These are phyloP conservation scores for Cerrena zonata DNA, from an alignment of 1,284 basidiomycete species.

Conservation along the genomic window DNA sequence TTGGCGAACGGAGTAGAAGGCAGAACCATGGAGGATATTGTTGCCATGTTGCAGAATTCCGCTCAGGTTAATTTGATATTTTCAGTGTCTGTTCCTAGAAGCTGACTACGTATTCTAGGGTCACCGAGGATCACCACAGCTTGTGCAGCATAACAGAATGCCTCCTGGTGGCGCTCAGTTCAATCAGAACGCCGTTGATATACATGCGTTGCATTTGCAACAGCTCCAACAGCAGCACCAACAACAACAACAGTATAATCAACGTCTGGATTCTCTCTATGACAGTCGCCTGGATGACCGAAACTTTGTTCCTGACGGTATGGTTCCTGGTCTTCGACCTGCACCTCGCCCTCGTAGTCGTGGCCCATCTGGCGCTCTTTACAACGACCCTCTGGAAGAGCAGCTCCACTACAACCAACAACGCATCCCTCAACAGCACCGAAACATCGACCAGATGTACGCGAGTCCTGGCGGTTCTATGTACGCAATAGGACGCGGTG, in stretches of 20 bases:
- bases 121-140: slow-evolving; percentile 27
- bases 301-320: slow-evolving; percentile 73
- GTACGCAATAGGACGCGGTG: slow-evolving; percentile 37
- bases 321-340: slow-evolving; percentile 75
- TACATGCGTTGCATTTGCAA: slow-evolving; percentile 29
- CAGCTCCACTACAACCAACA: slow-evolving; percentile 53
- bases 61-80: slow-evolving; percentile 42
- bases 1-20: slow-evolving; percentile 38
- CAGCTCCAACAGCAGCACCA: slow-evolving; percentile 41
- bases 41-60: slow-evolving; percentile 66
- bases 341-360: slow-evolving; percentile 51
- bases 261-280: slow-evolving; percentile 61
- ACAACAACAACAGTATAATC: slow-evolving; percentile 37
- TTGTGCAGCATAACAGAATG: slow-evolving; percentile 22
- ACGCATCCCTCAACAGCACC: slow-evolving; percentile 42
- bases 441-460: slow-evolving; percentile 53
- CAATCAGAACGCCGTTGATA: slow-evolving; percentile 23
- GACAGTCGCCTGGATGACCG: slow-evolving; percentile 69
- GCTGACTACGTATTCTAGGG: slow-evolving; percentile 14
- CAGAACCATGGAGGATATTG: slow-evolving; percentile 68
- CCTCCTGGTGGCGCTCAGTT: slow-evolving; percentile 24
- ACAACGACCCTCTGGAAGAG: slow-evolving; percentile 59
- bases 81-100: not conserved
- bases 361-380: slow-evolving; percentile 47
- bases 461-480: slow-evolving; percentile 36